These are phyloP conservation scores for Pseudotsuga menziesii DNA, from an alignment of 75 land plant genomes.

Conservation along the genomic window DNA sequence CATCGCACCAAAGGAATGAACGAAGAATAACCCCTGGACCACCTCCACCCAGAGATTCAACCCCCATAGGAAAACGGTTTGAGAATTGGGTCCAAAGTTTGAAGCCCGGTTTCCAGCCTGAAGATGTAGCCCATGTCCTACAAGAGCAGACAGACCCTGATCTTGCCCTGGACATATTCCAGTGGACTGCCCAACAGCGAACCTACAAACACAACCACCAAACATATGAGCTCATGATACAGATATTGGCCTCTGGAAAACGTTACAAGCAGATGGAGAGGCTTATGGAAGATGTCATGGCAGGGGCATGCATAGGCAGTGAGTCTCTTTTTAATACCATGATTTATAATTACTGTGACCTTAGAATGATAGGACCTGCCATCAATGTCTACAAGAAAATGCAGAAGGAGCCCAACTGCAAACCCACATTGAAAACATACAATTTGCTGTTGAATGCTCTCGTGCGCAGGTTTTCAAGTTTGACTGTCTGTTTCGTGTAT, in stretches of 20 bases:
- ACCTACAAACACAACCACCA: constrained; percentile 38
- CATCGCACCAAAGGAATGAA: neutral
- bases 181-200: constrained; percentile 57
- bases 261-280: constrained; percentile 36
- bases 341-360: constrained; percentile 32
- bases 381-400: constrained; percentile 55
- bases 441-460: constrained; percentile 30
- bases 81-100: constrained; percentile 44
- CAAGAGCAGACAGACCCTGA: constrained; percentile 46
- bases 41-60: constrained; percentile 13
- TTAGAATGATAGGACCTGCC: constrained; percentile 37
- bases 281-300: constrained; percentile 48
- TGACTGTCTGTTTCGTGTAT: constrained; percentile 39
- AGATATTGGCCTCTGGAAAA: constrained; percentile 11
- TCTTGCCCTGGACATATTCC: constrained; percentile 67
- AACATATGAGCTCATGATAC: constrained; percentile 44
- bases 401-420: constrained; percentile 25
- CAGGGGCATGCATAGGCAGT: constrained; percentile 42
- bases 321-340: constrained; percentile 31
- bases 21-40: neutral
- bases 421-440: constrained; percentile 49
- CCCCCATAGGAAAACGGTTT: constrained; percentile 54
- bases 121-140: constrained; percentile 40
- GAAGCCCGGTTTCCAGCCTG: constrained; percentile 47
- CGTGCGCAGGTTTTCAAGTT: constrained; percentile 35